A percentile compares a stretch with the other conserved stretches of the same genome.
These are phyloP conservation scores for Rachicladosporium sp. DNA, from an alignment of 2,329 filamentous ascomycete species.

Conservation along the genomic window DNA sequence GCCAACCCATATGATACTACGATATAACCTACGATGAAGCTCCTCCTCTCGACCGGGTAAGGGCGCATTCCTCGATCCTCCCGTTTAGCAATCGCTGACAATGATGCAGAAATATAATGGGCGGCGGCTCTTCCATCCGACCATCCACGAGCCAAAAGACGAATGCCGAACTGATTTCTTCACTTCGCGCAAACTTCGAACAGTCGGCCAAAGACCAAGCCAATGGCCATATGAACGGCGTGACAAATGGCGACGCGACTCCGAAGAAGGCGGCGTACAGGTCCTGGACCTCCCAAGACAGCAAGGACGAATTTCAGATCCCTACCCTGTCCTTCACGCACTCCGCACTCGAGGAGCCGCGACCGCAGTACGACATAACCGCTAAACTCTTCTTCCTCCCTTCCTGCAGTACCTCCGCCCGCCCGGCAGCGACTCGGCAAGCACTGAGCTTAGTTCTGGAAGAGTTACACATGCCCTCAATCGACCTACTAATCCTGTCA, in stretches of 20 bases:
- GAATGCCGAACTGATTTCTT: slow-evolving; percentile 84
- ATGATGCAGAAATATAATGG: slow-evolving; percentile 62
- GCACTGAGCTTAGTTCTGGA: slow-evolving; percentile 69
- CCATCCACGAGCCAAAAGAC: slow-evolving; percentile 68
- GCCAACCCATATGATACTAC: slow-evolving; percentile 6
- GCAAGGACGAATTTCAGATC: slow-evolving; percentile 48
- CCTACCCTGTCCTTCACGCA: slow-evolving; percentile 63
- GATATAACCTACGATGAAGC: slow-evolving; percentile 49
- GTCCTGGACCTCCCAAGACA: slow-evolving; percentile 57
- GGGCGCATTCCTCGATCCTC: slow-evolving; percentile 21
- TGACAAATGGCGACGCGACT: slow-evolving; percentile 9
- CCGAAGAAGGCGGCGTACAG: slow-evolving; percentile 24
- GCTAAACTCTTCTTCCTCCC: slow-evolving; percentile 91
- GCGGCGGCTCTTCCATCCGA: slow-evolving; percentile 69
- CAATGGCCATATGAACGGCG: slow-evolving; percentile 7
- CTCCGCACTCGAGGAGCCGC: slow-evolving; percentile 66
- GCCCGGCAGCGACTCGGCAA: slow-evolving; percentile 60
- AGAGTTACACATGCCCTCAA: slow-evolving; percentile 60
- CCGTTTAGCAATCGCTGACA: slow-evolving; percentile 11
- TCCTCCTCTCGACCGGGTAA: slow-evolving; percentile 78
- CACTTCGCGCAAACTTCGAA: slow-evolving; percentile 68
- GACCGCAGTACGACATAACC: slow-evolving; percentile 81
- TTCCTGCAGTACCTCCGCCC: slow-evolving; percentile 36
- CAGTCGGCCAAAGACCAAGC: slow-evolving; percentile 9
- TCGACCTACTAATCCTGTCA: slow-evolving; percentile 83